Percentiles rank a stretch among this genome's conserved stretches.
phyloP scores from a whole-genome alignment of 1,284 basidiomycete genomes.

The Xerocomus amazonicus region DNA sequence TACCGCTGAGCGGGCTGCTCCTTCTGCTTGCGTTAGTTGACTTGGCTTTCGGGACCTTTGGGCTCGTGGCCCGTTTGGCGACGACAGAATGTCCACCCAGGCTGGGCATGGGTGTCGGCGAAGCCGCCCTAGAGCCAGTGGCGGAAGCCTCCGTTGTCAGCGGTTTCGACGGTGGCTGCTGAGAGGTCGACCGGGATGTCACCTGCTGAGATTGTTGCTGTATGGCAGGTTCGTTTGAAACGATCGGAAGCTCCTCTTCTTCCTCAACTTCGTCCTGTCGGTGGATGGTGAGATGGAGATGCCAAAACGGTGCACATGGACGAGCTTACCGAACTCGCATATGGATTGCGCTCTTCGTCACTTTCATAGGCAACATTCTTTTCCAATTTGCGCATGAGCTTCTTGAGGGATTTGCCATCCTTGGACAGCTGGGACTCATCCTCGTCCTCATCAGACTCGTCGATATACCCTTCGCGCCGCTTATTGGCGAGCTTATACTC shows the following conservation, averaged over 20 bases:
- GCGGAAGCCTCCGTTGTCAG: conserved; percentile 31
- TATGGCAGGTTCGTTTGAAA: conserved; percentile 56
- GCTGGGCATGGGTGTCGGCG: conserved; percentile 49
- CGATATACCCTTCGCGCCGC: conserved; percentile 61
- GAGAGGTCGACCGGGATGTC: conserved; percentile 32
- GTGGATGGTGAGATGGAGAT: conserved; percentile 7
- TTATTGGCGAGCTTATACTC: conserved; percentile 80
- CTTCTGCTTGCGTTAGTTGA: conserved; percentile 44
- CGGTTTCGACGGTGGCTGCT: conserved; percentile 30
- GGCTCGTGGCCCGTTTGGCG: conserved; percentile 80
- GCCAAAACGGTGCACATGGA: conserved; percentile 1
- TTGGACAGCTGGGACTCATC: conserved; percentile 55
- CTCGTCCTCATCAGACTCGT: conserved; percentile 71
- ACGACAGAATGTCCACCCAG: conserved; percentile 70
- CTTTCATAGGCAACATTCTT: conserved; percentile 75
- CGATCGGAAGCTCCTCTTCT: conserved; percentile 52
- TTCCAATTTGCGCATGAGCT: conserved; percentile 70
- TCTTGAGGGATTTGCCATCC: conserved; percentile 74
- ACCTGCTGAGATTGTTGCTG: conserved; percentile 46
- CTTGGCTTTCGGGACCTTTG: conserved; percentile 60
- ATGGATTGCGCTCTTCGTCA: conserved; percentile 78
- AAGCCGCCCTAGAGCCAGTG: conserved; percentile 50
- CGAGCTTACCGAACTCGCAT: conserved; percentile 65
- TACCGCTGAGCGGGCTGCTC: conserved; percentile 51
- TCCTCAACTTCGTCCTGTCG: conserved; percentile 64